Percentiles rank a stretch among this genome's conserved stretches.
Conservation (phyloP, 495 filamentous ascomycete species). For the Penicillium bialowiezense region DNA sequence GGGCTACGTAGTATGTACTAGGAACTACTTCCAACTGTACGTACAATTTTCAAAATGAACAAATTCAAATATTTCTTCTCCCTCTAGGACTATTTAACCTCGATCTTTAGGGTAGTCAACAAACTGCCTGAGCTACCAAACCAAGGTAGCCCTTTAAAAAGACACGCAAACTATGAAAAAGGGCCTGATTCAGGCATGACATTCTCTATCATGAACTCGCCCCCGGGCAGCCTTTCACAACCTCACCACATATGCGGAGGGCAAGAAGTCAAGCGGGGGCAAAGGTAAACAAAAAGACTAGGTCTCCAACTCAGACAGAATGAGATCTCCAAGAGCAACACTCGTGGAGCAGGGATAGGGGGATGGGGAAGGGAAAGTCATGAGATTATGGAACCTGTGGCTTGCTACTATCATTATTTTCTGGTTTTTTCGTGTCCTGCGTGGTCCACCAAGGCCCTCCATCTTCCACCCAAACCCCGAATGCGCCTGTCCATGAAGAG, state of each 20-base stretch:
- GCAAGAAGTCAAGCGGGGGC: not conserved
- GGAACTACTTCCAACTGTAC: too few species aligned
- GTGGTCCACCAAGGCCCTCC: conserved; percentile 15
- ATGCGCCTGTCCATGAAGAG: conserved; percentile 26
- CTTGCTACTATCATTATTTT: conserved; percentile 28
- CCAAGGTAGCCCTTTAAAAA: conserved; percentile 6
- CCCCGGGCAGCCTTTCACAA: conserved; percentile 21
- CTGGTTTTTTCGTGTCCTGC: conserved; percentile 16
- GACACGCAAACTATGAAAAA: conserved; percentile 11
- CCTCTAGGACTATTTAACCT: too few species aligned
- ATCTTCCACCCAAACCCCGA: conserved; percentile 20
- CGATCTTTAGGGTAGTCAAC: too few species aligned
- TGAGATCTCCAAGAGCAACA: conserved; percentile 2
- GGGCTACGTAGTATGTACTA: too few species aligned
- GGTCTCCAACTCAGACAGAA: conserved; percentile 3
- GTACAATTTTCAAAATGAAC: too few species aligned
- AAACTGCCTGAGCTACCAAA: too few species aligned
- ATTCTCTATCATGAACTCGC: conserved; percentile 29
- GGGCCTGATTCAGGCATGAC: conserved; percentile 20
- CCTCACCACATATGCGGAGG: conserved; percentile 17
- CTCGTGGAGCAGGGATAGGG: not conserved
- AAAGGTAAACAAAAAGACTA: conserved; percentile 6
- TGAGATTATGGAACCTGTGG: conserved; percentile 27
- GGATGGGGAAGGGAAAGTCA: conserved; percentile 11
- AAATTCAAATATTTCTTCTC: too few species aligned